Evolutionary conservation across 306 rosid genomes (phyloP), one percentile per base, ranked within the genome.

Genomic region (Ochetophila trinervis): DNA sequence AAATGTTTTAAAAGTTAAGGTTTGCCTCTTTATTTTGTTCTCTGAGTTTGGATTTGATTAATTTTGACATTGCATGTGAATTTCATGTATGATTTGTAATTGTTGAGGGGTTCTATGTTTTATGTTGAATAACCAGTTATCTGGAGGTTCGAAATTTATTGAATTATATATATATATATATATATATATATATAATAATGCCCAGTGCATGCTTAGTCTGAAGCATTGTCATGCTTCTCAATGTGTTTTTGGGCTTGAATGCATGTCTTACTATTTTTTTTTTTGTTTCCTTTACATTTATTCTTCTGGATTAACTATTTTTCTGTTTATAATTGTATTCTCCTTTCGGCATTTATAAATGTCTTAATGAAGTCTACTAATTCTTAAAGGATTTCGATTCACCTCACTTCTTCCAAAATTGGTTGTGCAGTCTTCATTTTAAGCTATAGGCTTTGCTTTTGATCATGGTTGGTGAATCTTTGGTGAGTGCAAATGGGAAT

Each of bases 381-480:
- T 53, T 14, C 42, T 65, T 44, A 8, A 6, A 37, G 62, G 69
- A 49, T 21, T 73, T 62, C 66, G 83, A 88, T 70, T 47, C 32
- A 20, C 83, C 60, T 68, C 65, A 76, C 83, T 71, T 76, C 74
- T 58, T 55, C 19, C 72, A 66, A 24, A 71, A 67, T 78, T 70
- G 68, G 68, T 65, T 57, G 77, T 68, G 74, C 66, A 8, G 81
- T 73, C 62, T 72, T 73, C 57, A 60, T 63, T 72, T 73, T 23
- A 71, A 50, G 72, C 55, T 61, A 0, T 60, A 56, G 70, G 23
- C 65, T 73, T 69, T 69, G 65, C 62, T 62, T 85, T 66, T 62
- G 19, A 36, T 66, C 19, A 94, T 90, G 99, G 91, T 91, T 9
- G 68, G 85, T 66, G 96, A 88, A 72, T 71, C 78, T 52, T 51